phyloP scores from a whole-genome alignment of 2,329 filamentous ascomycete species.

The Aspergillus unguis region DNA sequence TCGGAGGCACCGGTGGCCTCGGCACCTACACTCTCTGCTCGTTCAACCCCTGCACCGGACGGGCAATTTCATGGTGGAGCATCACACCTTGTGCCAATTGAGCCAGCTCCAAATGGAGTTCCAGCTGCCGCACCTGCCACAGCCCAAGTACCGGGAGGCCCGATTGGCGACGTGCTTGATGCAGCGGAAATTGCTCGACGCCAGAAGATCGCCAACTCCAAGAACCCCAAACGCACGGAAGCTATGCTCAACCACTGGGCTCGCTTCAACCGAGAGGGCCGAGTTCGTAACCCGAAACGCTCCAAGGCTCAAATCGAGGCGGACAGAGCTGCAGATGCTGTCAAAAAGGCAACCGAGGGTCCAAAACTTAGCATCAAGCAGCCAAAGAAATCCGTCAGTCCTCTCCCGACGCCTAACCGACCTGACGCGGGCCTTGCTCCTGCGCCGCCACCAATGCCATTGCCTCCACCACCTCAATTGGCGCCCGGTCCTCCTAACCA shows the following conservation, averaged over 20 bases:
- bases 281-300: slow-evolving; percentile 44
- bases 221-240: slow-evolving; percentile 44
- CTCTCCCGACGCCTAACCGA: slow-evolving; percentile 18
- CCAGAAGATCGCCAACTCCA: slow-evolving; percentile 42
- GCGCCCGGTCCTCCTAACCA: slow-evolving; percentile 15
- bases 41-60: slow-evolving; percentile 8
- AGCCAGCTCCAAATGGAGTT: slow-evolving; percentile 18
- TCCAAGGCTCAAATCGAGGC: slow-evolving; percentile 45
- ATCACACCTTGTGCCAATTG: slow-evolving; percentile 20
- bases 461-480: slow-evolving; percentile 15
- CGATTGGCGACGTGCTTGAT: slow-evolving; percentile 24
- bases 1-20: slow-evolving; percentile 17
- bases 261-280: slow-evolving; percentile 42
- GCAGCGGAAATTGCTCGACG: slow-evolving; percentile 32
- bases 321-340: slow-evolving; percentile 33
- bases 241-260: slow-evolving; percentile 47
- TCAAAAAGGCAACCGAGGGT: slow-evolving; percentile 24
- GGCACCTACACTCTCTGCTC: slow-evolving; percentile 5
- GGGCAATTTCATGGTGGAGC: slow-evolving; percentile 15
- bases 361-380: slow-evolving; percentile 24
- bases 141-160: slow-evolving; percentile 14
- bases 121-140: slow-evolving; percentile 11
- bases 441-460: slow-evolving; percentile 15
- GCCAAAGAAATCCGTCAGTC: slow-evolving; percentile 24
- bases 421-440: slow-evolving; percentile 21